phyloP scores from a whole-genome alignment of 495 filamentous ascomycete genomes.

The Thozetella sp. region DNA sequence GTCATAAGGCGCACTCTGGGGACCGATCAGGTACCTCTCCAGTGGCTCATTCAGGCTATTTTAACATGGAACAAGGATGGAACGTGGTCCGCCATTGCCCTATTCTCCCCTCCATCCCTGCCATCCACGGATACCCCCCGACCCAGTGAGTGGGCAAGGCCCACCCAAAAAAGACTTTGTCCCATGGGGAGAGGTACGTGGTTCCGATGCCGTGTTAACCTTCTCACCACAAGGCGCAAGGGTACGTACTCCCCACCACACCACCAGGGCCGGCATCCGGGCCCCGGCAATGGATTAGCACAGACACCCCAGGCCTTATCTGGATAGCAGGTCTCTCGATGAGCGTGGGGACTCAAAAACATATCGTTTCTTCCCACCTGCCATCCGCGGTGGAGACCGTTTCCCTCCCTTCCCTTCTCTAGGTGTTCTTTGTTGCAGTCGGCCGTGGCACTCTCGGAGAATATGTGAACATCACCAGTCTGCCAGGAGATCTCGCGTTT shows the following conservation, averaged over 20 bases:
- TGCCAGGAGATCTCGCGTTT: neutral
- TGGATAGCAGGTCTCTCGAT: neutral
- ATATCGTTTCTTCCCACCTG: slow-evolving; percentile 13
- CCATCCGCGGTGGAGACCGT: slow-evolving; percentile 6
- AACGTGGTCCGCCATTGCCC: slow-evolving; percentile 12
- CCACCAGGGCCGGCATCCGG: neutral
- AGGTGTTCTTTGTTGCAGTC: slow-evolving; percentile 3
- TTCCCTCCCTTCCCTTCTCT: slow-evolving; percentile 9
- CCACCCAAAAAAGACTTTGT: neutral
- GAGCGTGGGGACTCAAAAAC: slow-evolving; percentile 13
- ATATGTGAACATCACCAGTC: slow-evolving; percentile 20
- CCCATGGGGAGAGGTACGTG: neutral
- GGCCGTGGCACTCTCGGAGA: slow-evolving; percentile 16
- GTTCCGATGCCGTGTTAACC: neutral
- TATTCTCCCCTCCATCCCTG: neutral
- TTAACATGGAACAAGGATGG: slow-evolving; percentile 24
- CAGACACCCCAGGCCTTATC: neutral
- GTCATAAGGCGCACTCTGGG: slow-evolving; percentile 43
- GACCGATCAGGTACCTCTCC: slow-evolving; percentile 39
- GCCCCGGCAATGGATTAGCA: neutral
- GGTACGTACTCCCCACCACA: too few species aligned
- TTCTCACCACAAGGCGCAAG: neutral
- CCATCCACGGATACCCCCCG: neutral
- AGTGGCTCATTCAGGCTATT: slow-evolving; percentile 36
- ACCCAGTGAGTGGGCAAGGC: neutral